Conservation (phyloP, 345 rosid species). For the Gossypium arboreum region DNA sequence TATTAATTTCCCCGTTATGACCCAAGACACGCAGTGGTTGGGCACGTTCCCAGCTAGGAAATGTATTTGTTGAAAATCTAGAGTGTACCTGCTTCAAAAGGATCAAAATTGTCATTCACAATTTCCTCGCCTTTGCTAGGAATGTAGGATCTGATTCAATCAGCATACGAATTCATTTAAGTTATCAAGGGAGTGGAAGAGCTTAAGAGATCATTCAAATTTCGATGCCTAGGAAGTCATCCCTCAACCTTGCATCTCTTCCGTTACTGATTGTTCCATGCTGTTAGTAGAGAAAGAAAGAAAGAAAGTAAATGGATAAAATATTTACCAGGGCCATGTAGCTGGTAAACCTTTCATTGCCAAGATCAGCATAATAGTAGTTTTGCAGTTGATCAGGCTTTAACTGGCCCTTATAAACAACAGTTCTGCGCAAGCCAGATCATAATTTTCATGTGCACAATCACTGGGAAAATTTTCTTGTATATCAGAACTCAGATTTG, state of each 20-base stretch:
- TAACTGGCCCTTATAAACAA: conserved; percentile 93
- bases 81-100: conserved; percentile 71
- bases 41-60: conserved; percentile 99
- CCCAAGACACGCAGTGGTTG: conserved; percentile 98
- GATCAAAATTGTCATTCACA: conserved; percentile 20
- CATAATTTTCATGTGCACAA: not conserved
- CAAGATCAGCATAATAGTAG: conserved; percentile 92
- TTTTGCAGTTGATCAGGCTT: conserved; percentile 84
- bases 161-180: conserved; percentile 69
- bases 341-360: conserved; percentile 99
- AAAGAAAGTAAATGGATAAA: conserved; percentile 61
- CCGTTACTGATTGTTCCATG: conserved; percentile 80
- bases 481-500: not conserved
- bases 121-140: conserved; percentile 8
- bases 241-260: conserved; percentile 98
- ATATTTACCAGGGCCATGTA: conserved; percentile 99
- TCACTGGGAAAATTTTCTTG: not conserved
- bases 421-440: conserved; percentile 48
- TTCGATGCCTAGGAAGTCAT: conserved; percentile 99
- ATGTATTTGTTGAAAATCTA: conserved; percentile 94
- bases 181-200: conserved; percentile 91
- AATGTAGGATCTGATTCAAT: not conserved
- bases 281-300: conserved; percentile 77
- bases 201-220: conserved; percentile 99
- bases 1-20: conserved; percentile 96